Conservation (phyloP, 768 basidiomycete genomes). For the Cytidiella melzeri region DNA sequence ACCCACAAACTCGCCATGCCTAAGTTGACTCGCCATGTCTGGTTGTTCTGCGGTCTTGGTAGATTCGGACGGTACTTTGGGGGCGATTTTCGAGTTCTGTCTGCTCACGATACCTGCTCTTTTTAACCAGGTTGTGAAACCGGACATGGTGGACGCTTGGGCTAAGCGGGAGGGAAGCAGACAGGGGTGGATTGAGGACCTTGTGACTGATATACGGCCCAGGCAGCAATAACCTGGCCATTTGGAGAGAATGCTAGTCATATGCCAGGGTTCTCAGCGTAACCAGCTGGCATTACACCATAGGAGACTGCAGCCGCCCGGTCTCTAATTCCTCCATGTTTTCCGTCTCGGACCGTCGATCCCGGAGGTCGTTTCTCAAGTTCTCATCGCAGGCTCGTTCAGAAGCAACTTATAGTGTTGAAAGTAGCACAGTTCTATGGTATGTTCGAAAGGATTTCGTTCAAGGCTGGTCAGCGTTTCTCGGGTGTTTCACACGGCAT, state of each 20-base stretch:
- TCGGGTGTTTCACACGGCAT: no score
- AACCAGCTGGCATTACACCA: no score
- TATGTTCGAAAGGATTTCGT: no score
- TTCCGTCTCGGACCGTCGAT: no score
- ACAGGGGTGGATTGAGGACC: slow-evolving; percentile 4
- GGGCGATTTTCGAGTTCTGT: background rate
- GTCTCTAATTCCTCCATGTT: no score
- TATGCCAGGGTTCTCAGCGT: slow-evolving; percentile 2
- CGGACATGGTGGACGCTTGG: slow-evolving; percentile 5
- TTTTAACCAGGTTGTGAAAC: slow-evolving; percentile 8
- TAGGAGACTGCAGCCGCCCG: no score
- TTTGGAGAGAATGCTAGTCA: slow-evolving; percentile 7
- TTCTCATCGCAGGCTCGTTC: no score
- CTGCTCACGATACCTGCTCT: slow-evolving; percentile 1
- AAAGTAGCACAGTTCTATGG: no score
- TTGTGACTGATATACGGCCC: slow-evolving; percentile 10
- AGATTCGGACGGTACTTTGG: background rate
- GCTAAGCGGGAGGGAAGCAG: background rate
- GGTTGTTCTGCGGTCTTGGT: background rate
- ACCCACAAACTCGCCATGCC: slow-evolving; percentile 80
- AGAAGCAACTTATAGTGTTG: no score
- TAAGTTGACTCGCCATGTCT: slow-evolving; percentile 32
- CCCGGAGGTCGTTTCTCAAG: no score
- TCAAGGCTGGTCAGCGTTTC: no score
- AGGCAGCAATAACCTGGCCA: background rate